Conservation (phyloP, 2,329 filamentous ascomycete genomes). For the Rhynchosporium graminicola region DNA sequence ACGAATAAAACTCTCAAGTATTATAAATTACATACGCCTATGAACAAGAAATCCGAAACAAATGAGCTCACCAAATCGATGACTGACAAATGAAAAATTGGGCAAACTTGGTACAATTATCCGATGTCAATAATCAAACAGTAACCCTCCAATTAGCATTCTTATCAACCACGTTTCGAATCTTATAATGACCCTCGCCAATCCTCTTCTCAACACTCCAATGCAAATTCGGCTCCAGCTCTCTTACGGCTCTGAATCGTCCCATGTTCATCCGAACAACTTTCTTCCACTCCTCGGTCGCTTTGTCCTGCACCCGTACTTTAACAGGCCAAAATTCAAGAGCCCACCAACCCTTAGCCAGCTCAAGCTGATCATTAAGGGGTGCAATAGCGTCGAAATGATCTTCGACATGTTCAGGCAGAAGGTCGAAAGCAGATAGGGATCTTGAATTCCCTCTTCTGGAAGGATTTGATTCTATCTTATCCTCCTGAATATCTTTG, state of each 20-base stretch:
- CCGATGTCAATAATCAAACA: background rate
- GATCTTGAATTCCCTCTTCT: background rate
- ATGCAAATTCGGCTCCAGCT: constrained; percentile 45
- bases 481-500: constrained; percentile 23
- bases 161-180: constrained; percentile 38
- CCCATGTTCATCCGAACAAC: constrained; percentile 44
- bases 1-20: too few relatives aligned
- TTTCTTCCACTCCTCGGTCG: constrained; percentile 43
- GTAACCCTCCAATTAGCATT: constrained; percentile 41
- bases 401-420: constrained; percentile 47
- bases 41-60: too few relatives aligned
- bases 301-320: constrained; percentile 40
- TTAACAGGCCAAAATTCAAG: constrained; percentile 48
- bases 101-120: background rate
- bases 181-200: constrained; percentile 41
- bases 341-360: constrained; percentile 46
- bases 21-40: too few relatives aligned
- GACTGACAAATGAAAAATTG: background rate
- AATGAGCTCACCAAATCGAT: background rate
- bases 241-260: constrained; percentile 42
- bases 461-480: background rate
- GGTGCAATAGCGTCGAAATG: constrained; percentile 46
- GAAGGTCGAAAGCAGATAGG: constrained; percentile 26
- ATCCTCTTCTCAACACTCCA: constrained; percentile 47
- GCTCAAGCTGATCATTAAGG: constrained; percentile 45